Evolutionary conservation across 495 filamentous ascomycete species (phyloP), one percentile per base, ranked within the genome.

Genomic region (Darksidea phi): DNA sequence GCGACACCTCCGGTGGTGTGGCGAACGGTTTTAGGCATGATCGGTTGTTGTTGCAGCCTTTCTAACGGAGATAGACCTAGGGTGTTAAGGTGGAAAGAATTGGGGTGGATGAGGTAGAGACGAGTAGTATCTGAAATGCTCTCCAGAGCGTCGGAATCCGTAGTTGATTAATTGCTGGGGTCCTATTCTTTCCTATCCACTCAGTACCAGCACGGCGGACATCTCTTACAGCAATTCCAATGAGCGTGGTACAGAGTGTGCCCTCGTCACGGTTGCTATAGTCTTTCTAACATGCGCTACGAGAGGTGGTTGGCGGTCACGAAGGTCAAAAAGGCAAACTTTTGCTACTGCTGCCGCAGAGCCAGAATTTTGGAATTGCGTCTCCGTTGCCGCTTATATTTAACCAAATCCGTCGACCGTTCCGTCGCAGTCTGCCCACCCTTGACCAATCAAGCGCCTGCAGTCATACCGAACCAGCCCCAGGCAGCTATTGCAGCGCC

Each of bases 381-480:
- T 38, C 36, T 38, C 7, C 15, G 36, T 38, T 15, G 36, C 36
- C 36, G 15, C 36, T 38, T 38, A 38, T 38, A 38, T 7, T 38
- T 38, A 38, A 38, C 36, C 36, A n/a, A 38, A 48, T 48, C 13
- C 20, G 18, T 48, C 7, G 43, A 17, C 20, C 8, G 20, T 48
- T n/a, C 43, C 43, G 13, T 17, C 43, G 15, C 43, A 23, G 43
- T 17, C 8, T 48, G 43, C 43, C 13, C 43, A 23, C 43, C 43
- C 43, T 7, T 48, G 43, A 18, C 43, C 13, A 48, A 17, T 48
- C 43, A 48, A 48, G 43, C 13, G 6, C 43, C 8, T 17, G 67
- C 67, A 0, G 75, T 74, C 58, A 75, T 54, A 11, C 69, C 66
- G 0, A 64, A 57, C 12, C 72, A 49, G 15, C 68, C 73, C 55